Percentiles rank a stretch among this genome's conserved stretches.
Evolutionary conservation across 176 grass and related monocot genomes (phyloP).

Genomic region (Pharus latifolius): DNA sequence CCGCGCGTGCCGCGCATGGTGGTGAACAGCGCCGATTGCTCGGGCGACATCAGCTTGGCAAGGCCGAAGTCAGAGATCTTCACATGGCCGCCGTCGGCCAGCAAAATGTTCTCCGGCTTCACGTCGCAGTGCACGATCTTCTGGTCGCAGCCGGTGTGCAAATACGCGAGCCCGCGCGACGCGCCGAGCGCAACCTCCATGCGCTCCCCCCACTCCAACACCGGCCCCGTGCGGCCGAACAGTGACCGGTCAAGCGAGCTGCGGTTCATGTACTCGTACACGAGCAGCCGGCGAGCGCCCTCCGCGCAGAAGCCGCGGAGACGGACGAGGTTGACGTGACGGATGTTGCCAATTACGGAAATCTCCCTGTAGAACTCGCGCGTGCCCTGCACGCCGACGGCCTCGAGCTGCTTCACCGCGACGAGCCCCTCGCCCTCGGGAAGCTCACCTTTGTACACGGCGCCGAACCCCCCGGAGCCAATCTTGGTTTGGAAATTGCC

Average conservation of each 20-base stretch:
- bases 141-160: conserved; percentile 71
- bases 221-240: conserved; percentile 47
- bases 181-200: conserved; percentile 61
- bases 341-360: conserved; percentile 66
- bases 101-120: conserved; percentile 93
- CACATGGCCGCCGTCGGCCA: conserved; percentile 55
- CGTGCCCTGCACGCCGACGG: conserved; percentile 54
- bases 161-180: conserved; percentile 59
- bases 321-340: conserved; percentile 73
- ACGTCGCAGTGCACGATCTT: conserved; percentile 95
- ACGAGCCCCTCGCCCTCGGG: conserved; percentile 35
- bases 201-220: conserved; percentile 78
- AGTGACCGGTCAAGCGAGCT: conserved; percentile 67
- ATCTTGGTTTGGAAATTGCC: conserved; percentile 47
- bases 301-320: conserved; percentile 84
- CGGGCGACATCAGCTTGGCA: conserved; percentile 66
- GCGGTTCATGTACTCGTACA: conserved; percentile 87
- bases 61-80: conserved; percentile 78
- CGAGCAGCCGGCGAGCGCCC: conserved; percentile 60
- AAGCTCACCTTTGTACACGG: conserved; percentile 80
- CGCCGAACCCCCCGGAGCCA: conserved; percentile 78
- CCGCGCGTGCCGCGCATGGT: conserved; percentile 88
- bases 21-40: conserved; percentile 87
- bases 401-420: conserved; percentile 79
- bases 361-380: conserved; percentile 92